Evolutionary conservation across 1,284 basidiomycete genomes (phyloP).

Genomic region (Fereydounia khargensis): DNA sequence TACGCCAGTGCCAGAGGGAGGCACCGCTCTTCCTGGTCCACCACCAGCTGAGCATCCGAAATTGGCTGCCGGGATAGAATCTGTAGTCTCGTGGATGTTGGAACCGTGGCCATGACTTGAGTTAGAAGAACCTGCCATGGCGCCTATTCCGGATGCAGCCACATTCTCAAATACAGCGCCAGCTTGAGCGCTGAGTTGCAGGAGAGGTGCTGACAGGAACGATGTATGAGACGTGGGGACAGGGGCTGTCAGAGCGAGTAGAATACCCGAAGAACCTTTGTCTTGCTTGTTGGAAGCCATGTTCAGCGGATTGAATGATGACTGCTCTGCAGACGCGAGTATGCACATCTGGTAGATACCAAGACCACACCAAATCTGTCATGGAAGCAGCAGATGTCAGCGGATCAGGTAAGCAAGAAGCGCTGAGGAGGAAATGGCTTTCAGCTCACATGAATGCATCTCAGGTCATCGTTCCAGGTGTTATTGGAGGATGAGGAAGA

Average conservation of each 20-base stretch:
- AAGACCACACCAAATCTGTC: conserved; percentile 29
- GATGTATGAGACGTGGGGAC: conserved; percentile 4
- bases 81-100: conserved; percentile 2
- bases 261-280: conserved; percentile 14
- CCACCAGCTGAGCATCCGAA: conserved; percentile 34
- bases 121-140: conserved; percentile 8
- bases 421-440: too few relatives aligned
- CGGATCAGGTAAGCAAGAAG: too few relatives aligned
- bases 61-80: conserved; percentile 23
- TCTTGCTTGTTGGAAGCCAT: neutral
- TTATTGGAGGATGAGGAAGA: neutral
- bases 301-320: neutral
- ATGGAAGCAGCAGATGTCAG: too few relatives aligned
- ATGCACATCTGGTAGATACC: conserved; percentile 40
- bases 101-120: conserved; percentile 2
- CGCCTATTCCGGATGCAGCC: neutral
- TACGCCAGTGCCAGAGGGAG: conserved; percentile 25
- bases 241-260: conserved; percentile 34
- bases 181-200: conserved; percentile 32
- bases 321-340: conserved; percentile 10
- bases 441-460: conserved; percentile 26
- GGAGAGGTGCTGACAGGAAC: conserved; percentile 9
- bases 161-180: conserved; percentile 26
- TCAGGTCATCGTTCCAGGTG: conserved; percentile 27
- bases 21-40: conserved; percentile 25